Conservation (phyloP, 345 rosid species). For the Eucalyptus erythrocorys region DNA sequence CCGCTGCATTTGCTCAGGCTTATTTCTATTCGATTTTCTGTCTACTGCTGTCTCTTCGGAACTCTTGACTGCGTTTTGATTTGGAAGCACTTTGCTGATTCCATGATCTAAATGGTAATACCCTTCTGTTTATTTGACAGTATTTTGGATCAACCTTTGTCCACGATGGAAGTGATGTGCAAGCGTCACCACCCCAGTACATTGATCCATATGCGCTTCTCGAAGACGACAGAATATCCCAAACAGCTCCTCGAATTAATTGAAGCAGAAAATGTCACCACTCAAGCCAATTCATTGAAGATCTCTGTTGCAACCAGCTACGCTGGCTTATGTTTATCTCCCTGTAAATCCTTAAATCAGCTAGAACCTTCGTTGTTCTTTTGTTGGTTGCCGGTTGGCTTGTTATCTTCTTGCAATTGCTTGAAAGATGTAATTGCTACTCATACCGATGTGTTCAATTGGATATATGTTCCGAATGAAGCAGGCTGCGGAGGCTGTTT, state of each 20-base stretch:
- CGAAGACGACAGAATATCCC: constrained; percentile 84
- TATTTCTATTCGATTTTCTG: background rate
- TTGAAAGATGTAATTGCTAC: background rate
- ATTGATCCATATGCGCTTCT: constrained; percentile 68
- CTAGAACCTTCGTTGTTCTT: background rate
- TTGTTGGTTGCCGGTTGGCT: background rate
- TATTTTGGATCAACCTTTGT: constrained; percentile 67
- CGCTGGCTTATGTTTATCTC: background rate
- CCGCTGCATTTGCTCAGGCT: background rate
- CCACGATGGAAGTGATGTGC: constrained; percentile 40
- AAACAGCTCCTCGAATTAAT: constrained; percentile 45
- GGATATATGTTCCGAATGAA: background rate
- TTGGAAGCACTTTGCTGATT: background rate
- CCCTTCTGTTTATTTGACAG: constrained; percentile 15
- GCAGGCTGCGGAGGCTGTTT: background rate
- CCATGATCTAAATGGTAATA: background rate
- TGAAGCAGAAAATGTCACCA: background rate
- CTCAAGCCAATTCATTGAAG: background rate
- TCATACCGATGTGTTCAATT: background rate
- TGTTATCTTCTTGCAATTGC: background rate
- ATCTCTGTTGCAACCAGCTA: background rate
- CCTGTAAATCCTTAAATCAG: background rate
- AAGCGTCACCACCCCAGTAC: constrained; percentile 39
- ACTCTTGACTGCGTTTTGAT: background rate
- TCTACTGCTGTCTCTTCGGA: background rate